These are phyloP conservation scores for Suillus discolor DNA, from an alignment of 768 basidiomycete genomes.

Conservation along the genomic window DNA sequence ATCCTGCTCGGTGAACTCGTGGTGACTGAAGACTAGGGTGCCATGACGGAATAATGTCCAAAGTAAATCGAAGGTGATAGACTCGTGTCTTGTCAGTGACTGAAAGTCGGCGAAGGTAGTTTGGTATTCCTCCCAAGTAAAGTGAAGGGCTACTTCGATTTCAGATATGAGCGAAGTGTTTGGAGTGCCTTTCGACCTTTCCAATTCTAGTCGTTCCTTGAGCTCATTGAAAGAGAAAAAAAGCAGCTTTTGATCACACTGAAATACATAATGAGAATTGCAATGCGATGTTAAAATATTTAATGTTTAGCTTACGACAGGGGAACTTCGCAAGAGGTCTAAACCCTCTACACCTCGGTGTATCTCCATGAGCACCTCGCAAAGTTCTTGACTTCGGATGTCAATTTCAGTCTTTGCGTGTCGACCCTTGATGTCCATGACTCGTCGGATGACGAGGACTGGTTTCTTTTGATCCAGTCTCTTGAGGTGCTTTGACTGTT, in stretches of 20 bases:
- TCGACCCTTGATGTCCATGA: not conserved
- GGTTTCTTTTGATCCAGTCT: not conserved
- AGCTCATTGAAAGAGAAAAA: constrained; percentile 1
- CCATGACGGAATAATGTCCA: not conserved
- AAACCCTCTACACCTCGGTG: not conserved
- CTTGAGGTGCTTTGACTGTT: not conserved
- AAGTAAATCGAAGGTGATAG: not conserved
- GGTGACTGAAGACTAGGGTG: not conserved
- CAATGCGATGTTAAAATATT: not conserved
- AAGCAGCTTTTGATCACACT: not conserved
- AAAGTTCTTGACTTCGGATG: not conserved
- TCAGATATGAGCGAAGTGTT: not conserved
- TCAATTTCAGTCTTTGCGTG: not conserved
- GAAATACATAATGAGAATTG: not conserved
- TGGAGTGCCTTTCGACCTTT: not conserved
- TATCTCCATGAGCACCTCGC: not conserved
- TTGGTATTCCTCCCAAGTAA: not conserved
- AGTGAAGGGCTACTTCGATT: not conserved
- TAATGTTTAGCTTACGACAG: not conserved
- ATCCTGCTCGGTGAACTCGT: not conserved
- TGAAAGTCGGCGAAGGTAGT: not conserved
- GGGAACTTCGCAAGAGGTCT: not conserved
- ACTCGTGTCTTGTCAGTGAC: not conserved
- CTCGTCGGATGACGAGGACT: not conserved
- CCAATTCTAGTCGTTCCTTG: not conserved